Conservation (phyloP, 305 asterid genomes). For the Fraxinus velutina region DNA sequence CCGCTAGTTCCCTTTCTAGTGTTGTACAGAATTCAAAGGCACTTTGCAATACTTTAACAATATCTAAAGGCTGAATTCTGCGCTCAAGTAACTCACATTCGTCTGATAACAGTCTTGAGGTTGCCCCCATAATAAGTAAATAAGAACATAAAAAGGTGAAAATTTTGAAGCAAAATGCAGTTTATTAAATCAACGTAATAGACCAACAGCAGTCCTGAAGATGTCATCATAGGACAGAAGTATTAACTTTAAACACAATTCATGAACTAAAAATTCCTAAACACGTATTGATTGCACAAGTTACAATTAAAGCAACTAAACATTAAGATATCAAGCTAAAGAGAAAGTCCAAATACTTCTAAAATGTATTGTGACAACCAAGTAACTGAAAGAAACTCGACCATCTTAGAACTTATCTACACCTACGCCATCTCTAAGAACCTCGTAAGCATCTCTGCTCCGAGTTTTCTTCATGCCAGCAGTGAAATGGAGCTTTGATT, state of each 20-base stretch:
- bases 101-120: neutral
- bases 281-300: neutral
- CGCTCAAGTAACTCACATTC: neutral
- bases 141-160: neutral
- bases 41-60: too few species aligned
- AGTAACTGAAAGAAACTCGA: neutral
- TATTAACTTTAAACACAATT: neutral
- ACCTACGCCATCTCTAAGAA: neutral
- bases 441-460: conserved; percentile 1
- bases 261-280: neutral
- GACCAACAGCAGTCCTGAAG: neutral
- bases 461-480: neutral
- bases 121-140: neutral
- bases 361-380: neutral
- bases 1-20: too few species aligned
- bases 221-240: neutral
- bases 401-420: neutral
- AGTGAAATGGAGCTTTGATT: neutral
- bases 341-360: neutral
- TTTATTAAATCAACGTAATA: neutral
- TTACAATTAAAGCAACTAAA: neutral
- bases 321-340: neutral
- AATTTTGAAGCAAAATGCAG: neutral
- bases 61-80: neutral
- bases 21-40: too few species aligned